Evolutionary conservation across 306 rosid genomes (phyloP).

Genomic region (Fagus sylvatica): DNA sequence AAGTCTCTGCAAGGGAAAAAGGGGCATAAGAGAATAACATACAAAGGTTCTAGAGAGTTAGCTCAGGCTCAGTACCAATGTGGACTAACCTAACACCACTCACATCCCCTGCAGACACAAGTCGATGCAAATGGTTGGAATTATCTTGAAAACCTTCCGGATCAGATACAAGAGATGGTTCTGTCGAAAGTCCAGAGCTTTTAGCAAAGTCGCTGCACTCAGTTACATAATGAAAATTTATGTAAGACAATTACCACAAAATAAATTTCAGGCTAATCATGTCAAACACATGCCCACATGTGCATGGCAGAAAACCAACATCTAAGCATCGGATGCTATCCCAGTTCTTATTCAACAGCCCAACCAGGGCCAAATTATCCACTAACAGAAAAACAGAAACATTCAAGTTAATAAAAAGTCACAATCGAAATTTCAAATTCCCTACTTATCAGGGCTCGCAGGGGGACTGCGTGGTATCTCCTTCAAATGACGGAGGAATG

Average conservation of each 20-base stretch:
- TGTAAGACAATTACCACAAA: constrained; percentile 12
- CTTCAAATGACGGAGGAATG: constrained; percentile 89
- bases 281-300: constrained; percentile 23
- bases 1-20: constrained; percentile 61
- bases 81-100: constrained; percentile 80
- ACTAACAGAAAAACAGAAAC: constrained; percentile 18
- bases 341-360: neutral
- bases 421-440: constrained; percentile 21
- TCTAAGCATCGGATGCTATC: neutral
- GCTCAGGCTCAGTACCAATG: constrained; percentile 20
- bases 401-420: constrained; percentile 9
- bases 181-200: constrained; percentile 58
- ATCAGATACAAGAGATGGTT: constrained; percentile 58
- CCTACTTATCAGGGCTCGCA: constrained; percentile 96
- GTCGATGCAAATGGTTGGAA: constrained; percentile 68
- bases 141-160: constrained; percentile 56
- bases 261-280: constrained; percentile 17
- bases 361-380: constrained; percentile 21
- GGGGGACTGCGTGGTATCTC: constrained; percentile 95
- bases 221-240: constrained; percentile 31
- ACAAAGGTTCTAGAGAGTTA: constrained; percentile 17
- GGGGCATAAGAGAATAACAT: constrained; percentile 22
- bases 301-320: constrained; percentile 17
- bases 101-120: constrained; percentile 85
- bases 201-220: constrained; percentile 63